Base-by-base conservation (phyloP, 2,329 filamentous ascomycete species). In the Canariomyces notabilis region DNA sequence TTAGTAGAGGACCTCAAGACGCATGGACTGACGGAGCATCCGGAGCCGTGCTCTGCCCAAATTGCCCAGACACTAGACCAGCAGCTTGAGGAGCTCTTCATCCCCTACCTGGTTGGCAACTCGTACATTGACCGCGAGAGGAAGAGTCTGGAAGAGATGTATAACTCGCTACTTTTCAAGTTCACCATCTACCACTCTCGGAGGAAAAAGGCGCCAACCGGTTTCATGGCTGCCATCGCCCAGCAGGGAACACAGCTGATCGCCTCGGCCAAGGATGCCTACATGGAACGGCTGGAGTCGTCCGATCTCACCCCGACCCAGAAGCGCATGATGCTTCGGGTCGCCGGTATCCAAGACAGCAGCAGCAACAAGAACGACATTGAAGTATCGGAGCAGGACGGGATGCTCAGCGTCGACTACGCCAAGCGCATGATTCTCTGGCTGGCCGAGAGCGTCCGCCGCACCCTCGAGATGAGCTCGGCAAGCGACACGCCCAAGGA, bases 381-480 rank as follows among this genome's bases (percentile, higher is more conserved):
- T 48, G 90, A 95, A 62, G 86, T 97, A 23, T 83, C 85, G 0
- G 93, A 97, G 49, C 83, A 91, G 61, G 91, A 98, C 60, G 93
- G 93, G 26, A 75, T 82, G 46, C 72, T 97, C 20, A 91, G 83
- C 56, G 74, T 94, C 4, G 74, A 81, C n/a, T 89, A 87, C 63
- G 88, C 90, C n/a, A 97, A 97, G 69, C 80, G 93, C 47, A 98
- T 98, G 90, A 77, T 98, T 50, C 94, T 88, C 63, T 98, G 93
- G 93, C 73, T 98, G 33, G 93, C 93, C 2, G 93, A 98, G 71
- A 89, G 88, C 52, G 91, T 98, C 19, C 87, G 93, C 32, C 78
- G 93, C 53, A 89, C 89, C 0, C 75, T 98, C 8, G 93, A 98
- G 65, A 75, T 98, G n/a, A 89, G 87, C 19, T 85, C 87, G 19